A percentile compares a stretch with the other conserved stretches of the same genome.
Conservation (phyloP, 2,329 filamentous ascomycete genomes). For the Colletotrichum simmondsii region DNA sequence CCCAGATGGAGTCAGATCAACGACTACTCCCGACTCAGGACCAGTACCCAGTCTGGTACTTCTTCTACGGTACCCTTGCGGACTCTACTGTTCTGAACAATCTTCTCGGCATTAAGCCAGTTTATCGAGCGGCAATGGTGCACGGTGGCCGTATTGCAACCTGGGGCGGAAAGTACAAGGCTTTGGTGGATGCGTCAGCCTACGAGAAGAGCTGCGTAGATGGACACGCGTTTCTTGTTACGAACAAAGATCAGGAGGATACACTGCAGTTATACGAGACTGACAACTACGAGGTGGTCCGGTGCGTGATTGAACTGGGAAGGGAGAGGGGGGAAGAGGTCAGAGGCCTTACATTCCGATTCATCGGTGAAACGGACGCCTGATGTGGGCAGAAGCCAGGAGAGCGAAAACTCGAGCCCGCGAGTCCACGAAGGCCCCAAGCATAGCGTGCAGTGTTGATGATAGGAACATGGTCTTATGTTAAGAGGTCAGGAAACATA, state of each 20-base stretch:
- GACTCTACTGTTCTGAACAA: constrained; percentile 42
- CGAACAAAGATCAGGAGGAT: background rate
- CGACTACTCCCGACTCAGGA: constrained; percentile 35
- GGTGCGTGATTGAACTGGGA: background rate
- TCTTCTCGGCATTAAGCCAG: constrained; percentile 43
- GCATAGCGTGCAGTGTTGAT: no score
- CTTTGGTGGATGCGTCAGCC: constrained; percentile 44
- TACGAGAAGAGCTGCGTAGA: background rate
- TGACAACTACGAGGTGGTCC: constrained; percentile 1
- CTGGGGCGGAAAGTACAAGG: constrained; percentile 52
- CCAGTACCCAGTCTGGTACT: constrained; percentile 50
- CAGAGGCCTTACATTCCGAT: background rate
- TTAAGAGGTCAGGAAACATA: no score
- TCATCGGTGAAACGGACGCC: background rate
- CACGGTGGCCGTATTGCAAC: constrained; percentile 43
- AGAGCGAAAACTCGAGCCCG: background rate
- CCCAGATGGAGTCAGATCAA: background rate
- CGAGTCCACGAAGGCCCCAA: no score
- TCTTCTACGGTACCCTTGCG: constrained; percentile 53
- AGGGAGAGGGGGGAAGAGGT: background rate
- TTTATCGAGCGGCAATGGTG: constrained; percentile 42
- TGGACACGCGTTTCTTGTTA: background rate
- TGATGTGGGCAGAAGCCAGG: background rate
- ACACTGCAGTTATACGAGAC: background rate
- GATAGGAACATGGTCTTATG: no score